Conservation (phyloP, 768 basidiomycete species). For the Paxillus involutus region DNA sequence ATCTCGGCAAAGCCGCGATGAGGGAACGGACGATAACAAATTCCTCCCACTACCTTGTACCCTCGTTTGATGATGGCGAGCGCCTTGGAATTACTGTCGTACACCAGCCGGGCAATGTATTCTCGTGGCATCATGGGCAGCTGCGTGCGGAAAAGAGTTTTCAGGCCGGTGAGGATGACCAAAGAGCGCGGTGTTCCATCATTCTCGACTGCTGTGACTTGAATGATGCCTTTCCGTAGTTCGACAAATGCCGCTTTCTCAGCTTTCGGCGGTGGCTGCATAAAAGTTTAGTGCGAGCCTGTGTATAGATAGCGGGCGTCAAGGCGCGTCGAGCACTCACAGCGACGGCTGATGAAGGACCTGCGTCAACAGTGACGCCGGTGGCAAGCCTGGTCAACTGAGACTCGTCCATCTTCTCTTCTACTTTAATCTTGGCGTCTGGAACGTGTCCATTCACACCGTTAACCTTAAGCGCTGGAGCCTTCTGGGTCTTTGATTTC, state of each 20-base stretch:
- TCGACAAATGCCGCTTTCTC: slow-evolving; percentile 84
- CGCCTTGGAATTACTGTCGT: slow-evolving; percentile 88
- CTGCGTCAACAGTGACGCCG: slow-evolving; percentile 76
- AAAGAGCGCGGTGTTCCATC: slow-evolving; percentile 73
- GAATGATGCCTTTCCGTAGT: slow-evolving; percentile 78
- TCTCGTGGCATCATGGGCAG: slow-evolving; percentile 99
- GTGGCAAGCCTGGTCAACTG: slow-evolving; percentile 77
- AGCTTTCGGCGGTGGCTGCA: slow-evolving; percentile 52
- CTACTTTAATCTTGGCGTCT: slow-evolving; percentile 61
- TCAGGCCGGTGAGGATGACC: slow-evolving; percentile 90
- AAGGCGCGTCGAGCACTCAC: slow-evolving; percentile 35
- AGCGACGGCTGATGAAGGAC: slow-evolving; percentile 42
- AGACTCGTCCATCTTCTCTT: slow-evolving; percentile 78
- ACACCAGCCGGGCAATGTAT: slow-evolving; percentile 94
- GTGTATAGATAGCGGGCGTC: not conserved
- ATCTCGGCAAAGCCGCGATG: slow-evolving; percentile 97
- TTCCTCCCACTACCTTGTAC: slow-evolving; percentile 94
- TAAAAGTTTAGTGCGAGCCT: slow-evolving; percentile 6
- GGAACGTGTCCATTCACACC: slow-evolving; percentile 47
- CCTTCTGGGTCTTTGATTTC: slow-evolving; percentile 60
- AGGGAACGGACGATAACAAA: slow-evolving; percentile 95
- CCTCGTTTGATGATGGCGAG: slow-evolving; percentile 95
- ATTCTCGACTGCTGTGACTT: slow-evolving; percentile 82
- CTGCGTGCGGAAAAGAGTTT: slow-evolving; percentile 96
- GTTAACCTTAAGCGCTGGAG: slow-evolving; percentile 42